Evolutionary conservation across 305 asterid species (phyloP).

Genomic region (Solanum hybrid): DNA sequence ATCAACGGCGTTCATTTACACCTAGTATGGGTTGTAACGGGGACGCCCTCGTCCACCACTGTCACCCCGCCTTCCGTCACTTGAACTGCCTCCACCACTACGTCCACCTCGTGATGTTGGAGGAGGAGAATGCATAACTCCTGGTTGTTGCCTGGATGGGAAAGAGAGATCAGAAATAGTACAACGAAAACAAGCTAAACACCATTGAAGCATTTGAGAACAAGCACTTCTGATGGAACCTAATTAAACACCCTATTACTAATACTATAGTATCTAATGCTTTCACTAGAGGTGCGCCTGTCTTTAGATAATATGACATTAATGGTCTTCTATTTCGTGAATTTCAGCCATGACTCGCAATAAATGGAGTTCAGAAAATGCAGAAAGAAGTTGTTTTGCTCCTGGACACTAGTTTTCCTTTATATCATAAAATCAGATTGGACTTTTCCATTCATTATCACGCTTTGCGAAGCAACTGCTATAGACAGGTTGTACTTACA

Average conservation of each 20-base stretch:
- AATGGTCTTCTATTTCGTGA: background rate
- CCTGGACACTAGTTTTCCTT: background rate
- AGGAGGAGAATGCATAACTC: slow-evolving; percentile 42
- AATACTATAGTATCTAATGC: background rate
- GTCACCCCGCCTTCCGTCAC: slow-evolving; percentile 59
- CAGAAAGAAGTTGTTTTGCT: background rate
- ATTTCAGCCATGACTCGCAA: background rate
- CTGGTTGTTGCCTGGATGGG: slow-evolving; percentile 77
- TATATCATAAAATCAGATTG: background rate
- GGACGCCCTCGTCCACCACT: slow-evolving; percentile 39
- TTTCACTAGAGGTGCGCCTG: background rate
- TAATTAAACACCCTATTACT: background rate
- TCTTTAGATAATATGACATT: background rate
- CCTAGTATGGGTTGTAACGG: slow-evolving; percentile 73
- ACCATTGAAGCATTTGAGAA: background rate
- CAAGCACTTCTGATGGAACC: background rate
- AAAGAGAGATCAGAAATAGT: background rate
- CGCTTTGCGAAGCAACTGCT: background rate
- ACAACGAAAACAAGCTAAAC: background rate
- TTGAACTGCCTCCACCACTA: slow-evolving; percentile 43
- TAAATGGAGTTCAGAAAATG: background rate
- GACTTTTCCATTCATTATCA: background rate
- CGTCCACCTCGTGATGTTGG: slow-evolving; percentile 62
- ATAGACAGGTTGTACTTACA: slow-evolving; percentile 48
- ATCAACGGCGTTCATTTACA: background rate